phyloP scores from a whole-genome alignment of 345 rosid species.

The Arabidopsis suecica region DNA sequence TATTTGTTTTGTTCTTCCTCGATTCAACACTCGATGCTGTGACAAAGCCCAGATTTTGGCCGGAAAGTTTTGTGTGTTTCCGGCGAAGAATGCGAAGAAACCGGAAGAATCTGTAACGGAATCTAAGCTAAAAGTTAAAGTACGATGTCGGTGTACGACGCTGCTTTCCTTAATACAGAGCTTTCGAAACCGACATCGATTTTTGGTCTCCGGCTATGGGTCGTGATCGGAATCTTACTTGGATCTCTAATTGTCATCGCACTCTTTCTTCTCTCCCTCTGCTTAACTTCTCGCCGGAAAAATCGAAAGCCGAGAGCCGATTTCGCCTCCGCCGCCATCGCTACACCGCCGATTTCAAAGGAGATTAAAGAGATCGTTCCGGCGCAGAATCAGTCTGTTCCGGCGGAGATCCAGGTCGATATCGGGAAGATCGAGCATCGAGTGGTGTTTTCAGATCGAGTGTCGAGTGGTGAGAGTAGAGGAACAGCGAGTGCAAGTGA shows the following conservation, averaged over 20 bases:
- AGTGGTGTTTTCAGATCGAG: slow-evolving; percentile 76
- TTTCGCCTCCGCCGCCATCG: slow-evolving; percentile 38
- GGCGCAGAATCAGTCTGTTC: slow-evolving; percentile 44
- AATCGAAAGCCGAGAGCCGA: slow-evolving; percentile 43
- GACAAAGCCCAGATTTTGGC: neutral
- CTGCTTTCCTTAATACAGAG: slow-evolving; percentile 43
- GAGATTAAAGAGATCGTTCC: slow-evolving; percentile 84
- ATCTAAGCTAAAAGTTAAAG: neutral
- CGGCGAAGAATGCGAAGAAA: slow-evolving; percentile 35
- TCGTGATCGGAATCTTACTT: slow-evolving; percentile 72
- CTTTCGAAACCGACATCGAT: slow-evolving; percentile 75
- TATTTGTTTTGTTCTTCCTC: neutral
- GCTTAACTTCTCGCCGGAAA: slow-evolving; percentile 69
- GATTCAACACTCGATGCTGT: slow-evolving; percentile 15
- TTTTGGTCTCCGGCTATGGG: slow-evolving; percentile 79
- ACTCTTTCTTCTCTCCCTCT: slow-evolving; percentile 83
- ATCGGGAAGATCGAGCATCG: slow-evolving; percentile 92
- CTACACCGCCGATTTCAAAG: slow-evolving; percentile 60
- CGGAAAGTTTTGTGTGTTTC: neutral
- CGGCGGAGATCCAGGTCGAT: slow-evolving; percentile 86
- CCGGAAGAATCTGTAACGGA: neutral
- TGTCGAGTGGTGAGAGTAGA: slow-evolving; percentile 80
- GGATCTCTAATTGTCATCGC: slow-evolving; percentile 82
- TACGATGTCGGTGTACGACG: slow-evolving; percentile 40
- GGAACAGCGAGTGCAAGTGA: slow-evolving; percentile 67